A percentile compares a stretch with the other conserved stretches of the same genome.
These are phyloP conservation scores for Coemansia sp. DNA, from an alignment of 192 early-diverging fungal genomes.

Conservation along the genomic window DNA sequence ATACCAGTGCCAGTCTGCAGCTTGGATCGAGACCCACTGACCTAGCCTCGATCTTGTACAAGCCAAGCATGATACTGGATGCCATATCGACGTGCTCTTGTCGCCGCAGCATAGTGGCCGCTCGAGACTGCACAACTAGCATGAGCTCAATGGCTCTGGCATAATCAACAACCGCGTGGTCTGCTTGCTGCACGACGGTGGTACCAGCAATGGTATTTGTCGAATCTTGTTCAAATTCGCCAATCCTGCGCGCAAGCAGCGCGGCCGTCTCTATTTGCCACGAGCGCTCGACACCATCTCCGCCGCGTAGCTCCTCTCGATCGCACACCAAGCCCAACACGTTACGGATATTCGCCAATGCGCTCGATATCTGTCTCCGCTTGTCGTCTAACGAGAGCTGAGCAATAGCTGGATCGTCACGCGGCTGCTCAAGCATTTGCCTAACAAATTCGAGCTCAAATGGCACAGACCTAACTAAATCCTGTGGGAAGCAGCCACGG, in stretches of 20 bases:
- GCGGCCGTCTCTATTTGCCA: not conserved
- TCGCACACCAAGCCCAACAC: conserved; percentile 1
- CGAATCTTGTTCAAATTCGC: not conserved
- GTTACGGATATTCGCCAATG: conserved; percentile 1
- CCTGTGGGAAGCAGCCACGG: conserved; percentile 34
- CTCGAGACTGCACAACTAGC: conserved; percentile 7
- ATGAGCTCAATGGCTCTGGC: conserved; percentile 8
- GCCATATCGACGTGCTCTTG: conserved; percentile 13
- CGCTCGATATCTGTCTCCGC: not conserved
- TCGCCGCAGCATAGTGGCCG: not conserved
- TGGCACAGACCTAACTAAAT: conserved; percentile 36
- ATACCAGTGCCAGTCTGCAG: conserved; percentile 20
- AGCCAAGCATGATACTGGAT: conserved; percentile 23
- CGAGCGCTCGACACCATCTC: not conserved
- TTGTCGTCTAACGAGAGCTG: conserved; percentile 14
- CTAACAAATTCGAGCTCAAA: conserved; percentile 20
- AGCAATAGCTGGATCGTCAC: conserved; percentile 5
- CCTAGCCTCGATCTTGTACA: conserved; percentile 34
- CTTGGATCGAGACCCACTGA: conserved; percentile 29
- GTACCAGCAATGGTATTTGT: not conserved
- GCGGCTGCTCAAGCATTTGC: conserved; percentile 41
- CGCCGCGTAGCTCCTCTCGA: not conserved
- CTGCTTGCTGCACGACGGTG: not conserved
- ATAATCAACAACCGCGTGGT: conserved; percentile 15
- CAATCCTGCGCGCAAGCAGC: conserved; percentile 1